phyloP scores from a whole-genome alignment of 2,329 filamentous ascomycete species.

The Xylariaceae sp. region DNA sequence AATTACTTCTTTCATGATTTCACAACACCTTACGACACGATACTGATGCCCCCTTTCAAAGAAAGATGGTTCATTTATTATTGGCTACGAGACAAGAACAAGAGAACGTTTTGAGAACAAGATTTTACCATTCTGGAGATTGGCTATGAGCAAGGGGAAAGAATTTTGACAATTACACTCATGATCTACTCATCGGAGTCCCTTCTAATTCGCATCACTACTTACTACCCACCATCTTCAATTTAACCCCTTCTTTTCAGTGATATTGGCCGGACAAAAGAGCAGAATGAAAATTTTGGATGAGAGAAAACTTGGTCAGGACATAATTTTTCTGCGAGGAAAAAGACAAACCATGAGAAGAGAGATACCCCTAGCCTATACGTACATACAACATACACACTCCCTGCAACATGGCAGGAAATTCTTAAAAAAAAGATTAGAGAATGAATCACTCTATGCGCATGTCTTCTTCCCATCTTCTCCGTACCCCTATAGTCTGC shows the following conservation, averaged over 20 bases:
- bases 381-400: background rate
- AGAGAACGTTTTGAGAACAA: background rate
- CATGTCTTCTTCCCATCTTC: no score
- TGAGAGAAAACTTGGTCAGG: background rate
- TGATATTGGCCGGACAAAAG: background rate
- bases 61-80: background rate
- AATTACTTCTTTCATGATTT: slow-evolving; percentile 9
- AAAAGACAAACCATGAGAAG: background rate
- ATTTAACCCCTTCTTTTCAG: background rate
- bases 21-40: slow-evolving; percentile 12
- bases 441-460: no score
- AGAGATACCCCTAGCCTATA: slow-evolving; percentile 14
- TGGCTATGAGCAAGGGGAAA: background rate
- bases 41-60: slow-evolving; percentile 4
- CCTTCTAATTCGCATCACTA: background rate
- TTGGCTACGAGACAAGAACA: background rate
- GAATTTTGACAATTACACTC: background rate
- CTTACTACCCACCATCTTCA: background rate
- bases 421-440: background rate
- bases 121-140: slow-evolving; percentile 7
- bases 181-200: background rate
- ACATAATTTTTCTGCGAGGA: slow-evolving; percentile 1
- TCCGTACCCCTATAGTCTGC: no score
- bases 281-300: background rate
- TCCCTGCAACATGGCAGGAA: background rate